These are phyloP conservation scores for Scedosporium apiospermum DNA, from an alignment of 2,329 filamentous ascomycete species.

Conservation along the genomic window DNA sequence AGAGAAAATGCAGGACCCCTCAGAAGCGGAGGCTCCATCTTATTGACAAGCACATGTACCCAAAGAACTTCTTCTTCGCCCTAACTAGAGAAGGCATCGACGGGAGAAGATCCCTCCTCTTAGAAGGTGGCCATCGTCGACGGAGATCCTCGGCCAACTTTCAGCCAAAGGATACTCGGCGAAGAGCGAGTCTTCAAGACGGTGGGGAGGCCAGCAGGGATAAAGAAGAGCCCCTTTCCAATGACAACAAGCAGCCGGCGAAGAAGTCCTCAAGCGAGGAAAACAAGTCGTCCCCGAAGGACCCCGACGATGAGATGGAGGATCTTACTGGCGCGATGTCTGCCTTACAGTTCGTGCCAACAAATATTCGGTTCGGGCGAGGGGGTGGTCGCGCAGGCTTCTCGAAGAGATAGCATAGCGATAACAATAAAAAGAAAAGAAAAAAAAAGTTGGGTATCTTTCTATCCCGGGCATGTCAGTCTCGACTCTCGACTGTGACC, in stretches of 20 bases:
- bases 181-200: slow-evolving; percentile 23
- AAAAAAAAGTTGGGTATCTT: not conserved
- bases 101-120: slow-evolving; percentile 67
- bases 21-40: slow-evolving; percentile 81
- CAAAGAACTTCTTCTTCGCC: slow-evolving; percentile 77
- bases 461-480: not conserved
- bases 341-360: slow-evolving; percentile 60
- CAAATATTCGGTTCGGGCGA: slow-evolving; percentile 56
- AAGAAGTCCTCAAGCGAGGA: not conserved
- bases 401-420: slow-evolving; percentile 29
- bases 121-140: slow-evolving; percentile 41
- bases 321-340: slow-evolving; percentile 60
- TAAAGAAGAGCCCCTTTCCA: slow-evolving; percentile 5
- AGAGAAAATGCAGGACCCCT: slow-evolving; percentile 71
- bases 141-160: slow-evolving; percentile 35
- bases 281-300: slow-evolving; percentile 8
- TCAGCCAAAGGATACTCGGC: slow-evolving; percentile 21
- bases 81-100: slow-evolving; percentile 88
- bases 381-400: slow-evolving; percentile 42
- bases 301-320: slow-evolving; percentile 47
- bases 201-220: slow-evolving; percentile 2
- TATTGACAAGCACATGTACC: slow-evolving; percentile 91
- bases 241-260: not conserved
- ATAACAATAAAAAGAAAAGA: not conserved
- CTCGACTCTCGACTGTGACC: not conserved